These are phyloP conservation scores for Carex cristatella DNA, from an alignment of 176 grass and related monocot genomes.

Conservation along the genomic window DNA sequence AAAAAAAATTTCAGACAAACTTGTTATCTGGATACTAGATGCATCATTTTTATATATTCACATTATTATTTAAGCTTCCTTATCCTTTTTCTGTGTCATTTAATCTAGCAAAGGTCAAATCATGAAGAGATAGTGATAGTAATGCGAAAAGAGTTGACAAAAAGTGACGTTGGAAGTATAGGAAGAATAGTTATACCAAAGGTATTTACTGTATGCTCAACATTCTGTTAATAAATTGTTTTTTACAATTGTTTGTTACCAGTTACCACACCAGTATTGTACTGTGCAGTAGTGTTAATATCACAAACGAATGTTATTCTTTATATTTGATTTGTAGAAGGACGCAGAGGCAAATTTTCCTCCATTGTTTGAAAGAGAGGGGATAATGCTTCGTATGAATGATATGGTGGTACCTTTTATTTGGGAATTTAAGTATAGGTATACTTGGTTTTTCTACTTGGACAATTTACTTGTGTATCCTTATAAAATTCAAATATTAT, in stretches of 20 bases:
- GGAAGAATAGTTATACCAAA: constrained; percentile 89
- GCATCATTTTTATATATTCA: neutral
- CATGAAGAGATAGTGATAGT: constrained; percentile 36
- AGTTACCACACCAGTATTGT: neutral
- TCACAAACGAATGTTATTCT: neutral
- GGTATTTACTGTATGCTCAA: constrained; percentile 26
- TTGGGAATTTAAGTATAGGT: constrained; percentile 97
- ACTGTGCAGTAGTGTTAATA: neutral
- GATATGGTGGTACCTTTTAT: constrained; percentile 48
- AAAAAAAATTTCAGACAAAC: neutral
- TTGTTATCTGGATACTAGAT: neutral
- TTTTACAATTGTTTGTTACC: neutral
- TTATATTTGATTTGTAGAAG: constrained; percentile 45
- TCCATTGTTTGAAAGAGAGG: constrained; percentile 57
- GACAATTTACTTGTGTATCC: neutral
- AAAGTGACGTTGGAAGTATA: constrained; percentile 75
- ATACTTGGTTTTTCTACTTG: neutral
- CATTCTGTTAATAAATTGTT: neutral
- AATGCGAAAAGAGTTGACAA: constrained; percentile 78
- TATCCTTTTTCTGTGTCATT: neutral
- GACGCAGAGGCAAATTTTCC: constrained; percentile 78
- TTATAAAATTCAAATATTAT: neutral
- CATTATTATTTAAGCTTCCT: neutral
- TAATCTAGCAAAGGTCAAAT: constrained; percentile 35
- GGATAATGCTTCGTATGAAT: constrained; percentile 57